These are phyloP conservation scores for Mycosphaerelloides madeirae DNA, from an alignment of 2,329 filamentous ascomycete species.

Conservation along the genomic window DNA sequence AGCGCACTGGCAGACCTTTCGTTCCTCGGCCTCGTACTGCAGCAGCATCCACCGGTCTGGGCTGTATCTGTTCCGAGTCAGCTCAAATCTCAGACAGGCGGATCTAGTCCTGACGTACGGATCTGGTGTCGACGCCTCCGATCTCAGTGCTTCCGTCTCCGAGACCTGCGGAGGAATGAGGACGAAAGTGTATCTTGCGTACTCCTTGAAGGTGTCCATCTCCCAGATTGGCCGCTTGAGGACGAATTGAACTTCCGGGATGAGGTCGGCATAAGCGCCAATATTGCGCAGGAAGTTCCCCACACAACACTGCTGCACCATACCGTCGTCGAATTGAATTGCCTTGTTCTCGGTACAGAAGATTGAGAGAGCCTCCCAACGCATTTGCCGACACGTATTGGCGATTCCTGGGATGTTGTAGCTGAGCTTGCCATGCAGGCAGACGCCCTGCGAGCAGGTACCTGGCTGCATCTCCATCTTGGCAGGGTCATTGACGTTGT, in stretches of 20 bases:
- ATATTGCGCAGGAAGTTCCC: conserved; percentile 17
- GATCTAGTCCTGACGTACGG: too few relatives aligned
- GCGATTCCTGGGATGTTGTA: conserved; percentile 21
- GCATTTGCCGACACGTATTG: conserved; percentile 23
- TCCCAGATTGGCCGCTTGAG: conserved; percentile 13
- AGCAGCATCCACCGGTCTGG: not conserved
- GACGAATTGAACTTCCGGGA: conserved; percentile 15
- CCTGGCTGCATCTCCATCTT: conserved; percentile 11
- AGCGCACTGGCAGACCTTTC: conserved; percentile 10
- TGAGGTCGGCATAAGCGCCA: conserved; percentile 13
- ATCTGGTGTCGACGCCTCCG: not conserved
- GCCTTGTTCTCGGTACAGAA: conserved; percentile 20
- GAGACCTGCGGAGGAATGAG: conserved; percentile 1
- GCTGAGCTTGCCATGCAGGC: conserved; percentile 14
- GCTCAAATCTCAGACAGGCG: too few relatives aligned
- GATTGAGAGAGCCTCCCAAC: conserved; percentile 22
- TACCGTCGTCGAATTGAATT: conserved; percentile 22
- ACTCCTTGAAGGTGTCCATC: conserved; percentile 6
- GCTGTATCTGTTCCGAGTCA: too few relatives aligned
- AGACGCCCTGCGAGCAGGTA: conserved; percentile 17
- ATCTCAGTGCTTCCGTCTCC: not conserved
- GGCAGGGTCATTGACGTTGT: conserved; percentile 9
- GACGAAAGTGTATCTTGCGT: conserved; percentile 18
- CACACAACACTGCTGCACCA: conserved; percentile 22
- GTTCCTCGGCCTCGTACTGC: not conserved